A percentile compares a stretch with the other conserved stretches of the same genome.
These are phyloP conservation scores for Fusarium proliferatum DNA, from an alignment of 2,329 filamentous ascomycete species.

Conservation along the genomic window DNA sequence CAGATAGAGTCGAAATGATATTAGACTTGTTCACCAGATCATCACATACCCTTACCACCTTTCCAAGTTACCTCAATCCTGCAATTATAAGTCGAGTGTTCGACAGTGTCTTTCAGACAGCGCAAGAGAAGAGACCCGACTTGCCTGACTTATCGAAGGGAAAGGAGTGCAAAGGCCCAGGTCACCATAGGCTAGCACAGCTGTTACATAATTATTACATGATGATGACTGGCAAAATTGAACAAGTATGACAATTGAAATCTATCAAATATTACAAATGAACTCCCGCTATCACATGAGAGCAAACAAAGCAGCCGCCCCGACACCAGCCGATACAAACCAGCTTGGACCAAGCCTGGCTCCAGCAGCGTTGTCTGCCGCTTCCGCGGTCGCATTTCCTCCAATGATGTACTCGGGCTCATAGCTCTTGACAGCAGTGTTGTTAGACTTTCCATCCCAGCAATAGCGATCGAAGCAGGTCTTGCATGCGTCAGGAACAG, in stretches of 20 bases:
- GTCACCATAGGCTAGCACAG: no score
- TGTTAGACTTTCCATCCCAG: conserved; percentile 80
- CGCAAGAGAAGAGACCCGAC: not conserved
- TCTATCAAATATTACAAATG: not conserved
- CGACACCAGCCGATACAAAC: conserved; percentile 4
- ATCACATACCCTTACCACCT: fast-evolving
- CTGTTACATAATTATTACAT: not conserved
- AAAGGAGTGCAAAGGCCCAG: fast-evolving
- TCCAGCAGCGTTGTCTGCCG: not conserved
- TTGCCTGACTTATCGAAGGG: fast-evolving
- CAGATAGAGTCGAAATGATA: not conserved
- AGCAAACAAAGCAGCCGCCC: not conserved
- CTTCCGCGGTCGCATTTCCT: conserved; percentile 31
- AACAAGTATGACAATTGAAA: not conserved
- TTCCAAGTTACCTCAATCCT: fast-evolving
- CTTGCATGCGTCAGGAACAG: conserved; percentile 76
- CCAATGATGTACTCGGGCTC: conserved; percentile 44
- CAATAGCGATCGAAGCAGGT: conserved; percentile 86
- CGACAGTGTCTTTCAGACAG: fast-evolving
- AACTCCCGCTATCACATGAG: not conserved
- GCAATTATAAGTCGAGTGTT: fast-evolving
- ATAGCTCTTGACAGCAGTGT: conserved; percentile 50
- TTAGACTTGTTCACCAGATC: not conserved
- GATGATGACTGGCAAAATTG: fast-evolving
- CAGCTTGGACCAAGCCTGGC: not conserved